A percentile compares a stretch with the other conserved stretches of the same genome.
phyloP scores from a whole-genome alignment of 805 yeast genomes.

The Pichia membranifaciens region DNA sequence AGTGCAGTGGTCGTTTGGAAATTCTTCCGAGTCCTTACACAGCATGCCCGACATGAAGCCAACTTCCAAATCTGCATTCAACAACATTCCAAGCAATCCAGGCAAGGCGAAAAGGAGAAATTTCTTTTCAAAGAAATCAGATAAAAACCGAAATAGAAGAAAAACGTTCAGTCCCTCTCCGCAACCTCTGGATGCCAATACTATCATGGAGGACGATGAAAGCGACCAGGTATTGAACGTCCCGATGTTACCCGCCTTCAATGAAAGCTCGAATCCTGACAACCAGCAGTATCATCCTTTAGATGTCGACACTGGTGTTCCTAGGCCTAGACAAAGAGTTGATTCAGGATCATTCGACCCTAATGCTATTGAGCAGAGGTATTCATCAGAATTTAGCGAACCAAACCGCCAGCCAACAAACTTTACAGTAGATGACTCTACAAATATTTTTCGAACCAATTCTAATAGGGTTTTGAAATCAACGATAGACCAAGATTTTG shows the following conservation, averaged over 20 bases:
- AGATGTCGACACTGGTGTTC: not conserved
- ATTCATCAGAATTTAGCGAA: too few species aligned
- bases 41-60: slow-evolving; percentile 6
- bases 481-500: slow-evolving; percentile 30
- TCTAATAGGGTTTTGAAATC: slow-evolving; percentile 4
- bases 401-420: too few species aligned
- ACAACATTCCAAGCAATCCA: too few species aligned
- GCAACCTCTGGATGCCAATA: slow-evolving; percentile 18
- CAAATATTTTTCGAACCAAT: too few species aligned
- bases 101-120: not conserved
- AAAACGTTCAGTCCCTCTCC: not conserved
- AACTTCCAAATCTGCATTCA: not conserved
- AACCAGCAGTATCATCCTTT: not conserved
- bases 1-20: not conserved
- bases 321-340: not conserved
- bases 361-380: not conserved
- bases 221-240: slow-evolving; percentile 20
- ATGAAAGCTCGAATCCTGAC: not conserved
- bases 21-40: slow-evolving; percentile 11
- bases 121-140: not conserved
- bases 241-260: slow-evolving; percentile 26
- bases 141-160: not conserved
- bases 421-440: too few species aligned
- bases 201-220: slow-evolving; percentile 30
- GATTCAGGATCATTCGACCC: not conserved